Evolutionary conservation across 176 grass and related monocot genomes (phyloP), one percentile per base, ranked within the genome.

Genomic region (Carex myosuroides): DNA sequence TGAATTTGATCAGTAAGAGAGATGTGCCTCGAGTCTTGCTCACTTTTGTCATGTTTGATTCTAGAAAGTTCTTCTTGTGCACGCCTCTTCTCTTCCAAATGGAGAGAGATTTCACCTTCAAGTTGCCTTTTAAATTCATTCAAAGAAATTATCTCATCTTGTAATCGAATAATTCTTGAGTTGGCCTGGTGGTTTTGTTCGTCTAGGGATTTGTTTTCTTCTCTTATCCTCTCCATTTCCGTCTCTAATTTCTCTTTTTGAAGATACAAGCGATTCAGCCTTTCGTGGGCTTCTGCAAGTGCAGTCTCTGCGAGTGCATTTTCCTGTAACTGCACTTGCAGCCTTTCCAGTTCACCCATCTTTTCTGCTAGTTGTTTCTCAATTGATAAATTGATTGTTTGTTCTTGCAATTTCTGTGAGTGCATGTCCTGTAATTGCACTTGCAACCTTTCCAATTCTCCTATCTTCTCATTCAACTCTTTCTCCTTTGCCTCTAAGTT

Each of bases 81-180:
- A 41, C 72, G 35, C 70, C 86, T 91, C 74, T 93, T 95, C 70
- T 99, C 96, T 80, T 91, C 89, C 13, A 84, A 75, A 53, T 91
- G 86, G 2, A 83, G 44, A 81, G 83, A 88, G 22, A 94, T 81
- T 88, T 95, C 85, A 60, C 95, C 91, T 85, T 95, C 72, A 29
- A 99, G 93, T 85, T 54, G 87, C 61, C 60, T 39, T 39, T 93
- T 89, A 8, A 83, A 61, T 85, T 88, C 89, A 79, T 95, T 93
- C 60, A 99, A 86, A 61, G 84, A 89, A 78, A 99, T 93, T 85
- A 99, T 89, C 65, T 99, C 93, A 86, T 99, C 88, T 80, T 99
- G 96, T 57, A 99, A 80, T 71, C 70, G 86, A 30, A 99, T 89
- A 86, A 99, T 99, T 39, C 76, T 83, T 3, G 86, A 85, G 44